phyloP scores from a whole-genome alignment of 257 asterid species.

The Scutellaria baicalensis region DNA sequence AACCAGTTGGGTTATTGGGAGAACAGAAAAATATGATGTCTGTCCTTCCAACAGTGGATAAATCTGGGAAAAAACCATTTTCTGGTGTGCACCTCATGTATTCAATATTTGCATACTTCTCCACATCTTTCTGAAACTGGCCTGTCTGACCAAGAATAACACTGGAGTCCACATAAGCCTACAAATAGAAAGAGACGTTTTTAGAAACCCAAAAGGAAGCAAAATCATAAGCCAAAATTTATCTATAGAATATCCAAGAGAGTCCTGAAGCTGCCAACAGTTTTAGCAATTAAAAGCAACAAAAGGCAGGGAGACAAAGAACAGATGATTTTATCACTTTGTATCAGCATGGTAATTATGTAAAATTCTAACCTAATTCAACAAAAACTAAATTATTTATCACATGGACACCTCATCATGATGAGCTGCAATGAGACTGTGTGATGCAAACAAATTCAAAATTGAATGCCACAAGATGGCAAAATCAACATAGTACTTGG shows the following conservation, averaged over 20 bases:
- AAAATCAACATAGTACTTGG: background rate
- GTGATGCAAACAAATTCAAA: background rate
- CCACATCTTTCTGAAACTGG: slow-evolving; percentile 71
- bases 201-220: background rate
- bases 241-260: background rate
- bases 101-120: slow-evolving; percentile 80
- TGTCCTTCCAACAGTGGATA: slow-evolving; percentile 57
- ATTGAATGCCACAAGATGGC: background rate
- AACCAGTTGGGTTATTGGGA: slow-evolving; percentile 98
- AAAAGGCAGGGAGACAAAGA: background rate
- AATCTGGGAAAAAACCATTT: slow-evolving; percentile 88
- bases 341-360: no score
- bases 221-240: background rate
- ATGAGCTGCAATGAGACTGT: background rate
- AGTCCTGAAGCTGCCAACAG: background rate
- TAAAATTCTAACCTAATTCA: no score
- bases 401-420: background rate
- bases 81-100: slow-evolving; percentile 96
- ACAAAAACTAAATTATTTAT: background rate
- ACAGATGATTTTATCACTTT: no score
- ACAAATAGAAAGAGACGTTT: slow-evolving; percentile 4
- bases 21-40: slow-evolving; percentile 91
- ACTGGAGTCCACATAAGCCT: slow-evolving; percentile 97
- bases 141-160: slow-evolving; percentile 97
- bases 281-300: background rate